These are phyloP conservation scores for Jimgerdemannia lactiflua DNA, from an alignment of 192 early-diverging fungal species.

Conservation along the genomic window DNA sequence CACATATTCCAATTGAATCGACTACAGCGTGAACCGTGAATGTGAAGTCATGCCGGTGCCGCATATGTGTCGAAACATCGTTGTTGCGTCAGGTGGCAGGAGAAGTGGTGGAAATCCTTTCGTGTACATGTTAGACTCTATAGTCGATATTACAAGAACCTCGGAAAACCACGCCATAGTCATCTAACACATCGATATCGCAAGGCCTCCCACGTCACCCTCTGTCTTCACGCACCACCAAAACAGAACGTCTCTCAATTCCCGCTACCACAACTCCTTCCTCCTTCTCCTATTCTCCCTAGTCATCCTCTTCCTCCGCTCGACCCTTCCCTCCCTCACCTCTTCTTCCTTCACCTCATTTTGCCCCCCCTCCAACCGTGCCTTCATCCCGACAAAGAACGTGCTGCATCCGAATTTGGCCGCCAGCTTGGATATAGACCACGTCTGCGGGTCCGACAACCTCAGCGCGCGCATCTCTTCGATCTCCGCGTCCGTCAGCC, in stretches of 20 bases:
- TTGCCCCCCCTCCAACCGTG: slow-evolving; percentile 9
- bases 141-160: too few species aligned
- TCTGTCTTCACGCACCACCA: neutral
- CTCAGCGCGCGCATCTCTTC: slow-evolving; percentile 29
- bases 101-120: too few species aligned
- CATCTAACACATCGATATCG: too few species aligned
- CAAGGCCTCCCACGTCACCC: too few species aligned
- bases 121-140: too few species aligned
- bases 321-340: neutral
- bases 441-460: slow-evolving; percentile 26
- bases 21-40: too few species aligned
- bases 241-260: neutral
- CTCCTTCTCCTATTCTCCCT: slow-evolving; percentile 25
- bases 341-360: neutral
- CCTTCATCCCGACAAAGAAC: slow-evolving; percentile 32
- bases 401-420: slow-evolving; percentile 35
- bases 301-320: slow-evolving; percentile 28
- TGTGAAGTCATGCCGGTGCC: too few species aligned
- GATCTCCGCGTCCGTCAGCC: slow-evolving; percentile 22
- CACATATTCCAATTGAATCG: too few species aligned
- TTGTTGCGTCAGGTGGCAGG: too few species aligned
- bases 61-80: too few species aligned
- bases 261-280: slow-evolving; percentile 29
- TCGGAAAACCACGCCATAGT: too few species aligned
- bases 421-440: slow-evolving; percentile 32